These are phyloP conservation scores for Cutaneotrichosporon sp. DNA, from an alignment of 1,284 basidiomycete species.

Conservation along the genomic window DNA sequence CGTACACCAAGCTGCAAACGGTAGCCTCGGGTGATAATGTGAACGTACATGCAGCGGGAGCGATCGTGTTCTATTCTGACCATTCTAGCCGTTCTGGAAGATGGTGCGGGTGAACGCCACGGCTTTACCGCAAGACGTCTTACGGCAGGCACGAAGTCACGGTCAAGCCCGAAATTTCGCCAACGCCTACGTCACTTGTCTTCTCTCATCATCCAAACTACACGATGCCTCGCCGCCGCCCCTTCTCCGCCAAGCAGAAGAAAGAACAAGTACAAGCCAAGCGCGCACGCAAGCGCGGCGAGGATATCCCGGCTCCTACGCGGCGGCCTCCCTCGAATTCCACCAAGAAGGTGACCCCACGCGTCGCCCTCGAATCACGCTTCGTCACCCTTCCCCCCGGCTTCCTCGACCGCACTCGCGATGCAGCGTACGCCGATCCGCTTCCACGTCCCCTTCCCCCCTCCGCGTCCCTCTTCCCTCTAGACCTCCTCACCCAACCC, in stretches of 20 bases:
- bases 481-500: conserved; percentile 31
- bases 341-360: neutral
- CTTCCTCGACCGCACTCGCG: conserved; percentile 66
- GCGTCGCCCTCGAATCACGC: conserved; percentile 33
- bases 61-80: too few relatives aligned
- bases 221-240: conserved; percentile 15
- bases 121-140: too few relatives aligned
- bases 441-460: conserved; percentile 63
- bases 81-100: too few relatives aligned
- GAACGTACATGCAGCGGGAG: too few relatives aligned
- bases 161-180: neutral
- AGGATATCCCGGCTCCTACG: conserved; percentile 24
- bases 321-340: neutral
- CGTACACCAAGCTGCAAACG: too few relatives aligned
- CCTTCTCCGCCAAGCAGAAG: conserved; percentile 64
- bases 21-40: too few relatives aligned
- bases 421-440: conserved; percentile 59
- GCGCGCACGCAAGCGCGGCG: conserved; percentile 74
- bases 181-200: neutral
- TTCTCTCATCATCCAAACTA: neutral
- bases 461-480: conserved; percentile 56
- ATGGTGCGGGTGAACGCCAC: too few relatives aligned
- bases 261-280: conserved; percentile 68
- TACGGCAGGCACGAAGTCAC: too few relatives aligned
- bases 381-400: conserved; percentile 65